A percentile compares a stretch with the other conserved stretches of the same genome.
phyloP scores from a whole-genome alignment of 1,284 basidiomycete genomes.

The Cronartium quercuum region DNA sequence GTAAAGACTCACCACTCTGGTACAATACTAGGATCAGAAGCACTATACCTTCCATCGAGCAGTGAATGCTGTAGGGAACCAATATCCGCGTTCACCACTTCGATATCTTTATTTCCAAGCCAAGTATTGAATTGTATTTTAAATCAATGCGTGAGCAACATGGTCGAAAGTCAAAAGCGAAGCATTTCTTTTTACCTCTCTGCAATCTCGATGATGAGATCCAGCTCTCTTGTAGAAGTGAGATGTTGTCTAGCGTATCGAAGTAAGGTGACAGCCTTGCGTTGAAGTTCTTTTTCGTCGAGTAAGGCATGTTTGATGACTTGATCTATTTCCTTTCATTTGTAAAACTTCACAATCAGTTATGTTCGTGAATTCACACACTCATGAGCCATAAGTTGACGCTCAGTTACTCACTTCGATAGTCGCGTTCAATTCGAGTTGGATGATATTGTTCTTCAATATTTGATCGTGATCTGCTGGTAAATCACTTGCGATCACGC shows the following conservation, averaged over 20 bases:
- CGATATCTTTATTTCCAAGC: background rate
- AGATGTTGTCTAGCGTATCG: constrained; percentile 1
- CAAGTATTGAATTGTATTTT: too few species aligned
- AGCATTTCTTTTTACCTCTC: background rate
- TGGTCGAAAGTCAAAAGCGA: background rate
- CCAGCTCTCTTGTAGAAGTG: background rate
- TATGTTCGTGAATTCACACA: background rate
- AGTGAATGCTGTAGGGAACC: background rate
- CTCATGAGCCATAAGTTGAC: background rate
- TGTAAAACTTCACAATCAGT: background rate
- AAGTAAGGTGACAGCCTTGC: background rate
- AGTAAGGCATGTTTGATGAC: background rate
- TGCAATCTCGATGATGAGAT: background rate
- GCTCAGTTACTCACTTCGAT: background rate
- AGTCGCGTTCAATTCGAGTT: background rate
- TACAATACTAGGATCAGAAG: background rate
- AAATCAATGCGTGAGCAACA: too few species aligned
- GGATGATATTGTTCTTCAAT: background rate
- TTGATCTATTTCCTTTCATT: background rate
- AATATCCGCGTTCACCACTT: background rate
- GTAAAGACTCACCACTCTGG: background rate
- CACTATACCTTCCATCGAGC: background rate
- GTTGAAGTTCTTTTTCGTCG: background rate
- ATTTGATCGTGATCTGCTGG: background rate
- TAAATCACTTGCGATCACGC: constrained; percentile 1